Base-by-base conservation (phyloP, 768 basidiomycete species). In the Termitomyces sp. region DNA sequence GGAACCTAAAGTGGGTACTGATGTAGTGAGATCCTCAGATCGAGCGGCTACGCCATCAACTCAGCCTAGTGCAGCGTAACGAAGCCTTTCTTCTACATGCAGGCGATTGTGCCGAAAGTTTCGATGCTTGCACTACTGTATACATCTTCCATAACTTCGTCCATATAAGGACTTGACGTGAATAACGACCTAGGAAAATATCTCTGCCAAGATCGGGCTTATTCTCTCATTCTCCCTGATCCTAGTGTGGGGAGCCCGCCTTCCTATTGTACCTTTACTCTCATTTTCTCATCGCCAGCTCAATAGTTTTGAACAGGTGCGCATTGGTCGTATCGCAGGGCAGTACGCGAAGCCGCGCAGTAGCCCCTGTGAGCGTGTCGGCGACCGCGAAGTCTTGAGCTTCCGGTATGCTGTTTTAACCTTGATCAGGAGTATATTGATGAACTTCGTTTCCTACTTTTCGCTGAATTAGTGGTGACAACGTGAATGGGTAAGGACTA, bases 81-180 rank as follows among this genome's bases (percentile, higher is more conserved):
- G 85, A 95, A 65, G 94, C 93, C 0, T 98, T 99, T 73, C 78
- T 99, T 37, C 81, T 99, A 2, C 97, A 99, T 60, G 97, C 97
- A 0, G 97, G 97, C 2, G 97, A 99, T 67, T 99, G 97, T 65
- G 94, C 93, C n/a, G 92, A 95, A 71, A 89, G 91, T 69, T 95
- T 96, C 66, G 88, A 91, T 64, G 92, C 92, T 0, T 94, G 92
- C 69, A 93, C 90, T 0, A 84, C 92, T 60, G 91, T 92, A 68
- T 81, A 76, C 16, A 24, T 34, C 28, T 52, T 60, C 13, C 50
- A 34, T 49, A 49, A 76, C 8, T 26, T 31, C 33, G 46, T 60
- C 16, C 50, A 31, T 53, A 53, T 29, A 2, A 45, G 20, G 37
- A 45, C n/a, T 45, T 34, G 28, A 63, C 64, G 45, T 42, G 33